A percentile compares a stretch with the other conserved stretches of the same genome.
Evolutionary conservation across 208 protist genomes (phyloP).

Genomic region (Acanthamoeba triangularis): DNA sequence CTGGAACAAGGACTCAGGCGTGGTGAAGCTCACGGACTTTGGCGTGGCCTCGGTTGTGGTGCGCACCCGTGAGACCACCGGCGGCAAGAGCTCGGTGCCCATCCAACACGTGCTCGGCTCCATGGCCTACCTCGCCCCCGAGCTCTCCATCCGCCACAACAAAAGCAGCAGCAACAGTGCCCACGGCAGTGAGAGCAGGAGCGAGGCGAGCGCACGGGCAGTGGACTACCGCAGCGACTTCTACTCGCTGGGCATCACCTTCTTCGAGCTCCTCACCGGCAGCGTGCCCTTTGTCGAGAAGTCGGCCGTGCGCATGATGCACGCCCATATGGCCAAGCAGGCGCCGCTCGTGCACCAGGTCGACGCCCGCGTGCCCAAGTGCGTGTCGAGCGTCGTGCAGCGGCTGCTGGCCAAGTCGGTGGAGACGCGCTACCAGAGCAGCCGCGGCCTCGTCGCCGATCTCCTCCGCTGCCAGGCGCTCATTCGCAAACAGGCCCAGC

Average conservation of each 20-base stretch:
- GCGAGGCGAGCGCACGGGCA: not conserved
- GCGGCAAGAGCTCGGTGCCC: not conserved
- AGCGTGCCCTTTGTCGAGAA: not conserved
- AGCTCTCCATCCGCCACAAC: conserved; percentile 24
- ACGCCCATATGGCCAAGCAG: conserved; percentile 75
- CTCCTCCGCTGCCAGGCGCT: conserved; percentile 21
- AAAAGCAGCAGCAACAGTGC: no score
- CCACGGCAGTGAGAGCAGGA: not conserved
- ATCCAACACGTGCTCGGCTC: conserved; percentile 37
- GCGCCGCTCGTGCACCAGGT: not conserved
- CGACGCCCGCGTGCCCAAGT: not conserved
- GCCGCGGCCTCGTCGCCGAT: conserved; percentile 9
- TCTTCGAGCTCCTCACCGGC: conserved; percentile 30
- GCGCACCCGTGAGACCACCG: conserved; percentile 23
- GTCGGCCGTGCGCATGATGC: conserved; percentile 64
- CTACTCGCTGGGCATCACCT: conserved; percentile 54
- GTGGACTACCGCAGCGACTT: conserved; percentile 59
- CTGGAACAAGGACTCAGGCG: not conserved
- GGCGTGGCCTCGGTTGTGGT: not conserved
- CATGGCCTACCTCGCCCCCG: conserved; percentile 51
- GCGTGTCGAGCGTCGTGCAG: not conserved
- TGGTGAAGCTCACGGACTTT: conserved; percentile 52
- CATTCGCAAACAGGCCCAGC: not conserved
- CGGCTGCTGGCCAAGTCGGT: conserved; percentile 55
- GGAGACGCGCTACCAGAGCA: conserved; percentile 59